Evolutionary conservation across 1,284 basidiomycete genomes (phyloP), one percentile per base, ranked within the genome.

Genomic region (Ganoderma resinaceum): DNA sequence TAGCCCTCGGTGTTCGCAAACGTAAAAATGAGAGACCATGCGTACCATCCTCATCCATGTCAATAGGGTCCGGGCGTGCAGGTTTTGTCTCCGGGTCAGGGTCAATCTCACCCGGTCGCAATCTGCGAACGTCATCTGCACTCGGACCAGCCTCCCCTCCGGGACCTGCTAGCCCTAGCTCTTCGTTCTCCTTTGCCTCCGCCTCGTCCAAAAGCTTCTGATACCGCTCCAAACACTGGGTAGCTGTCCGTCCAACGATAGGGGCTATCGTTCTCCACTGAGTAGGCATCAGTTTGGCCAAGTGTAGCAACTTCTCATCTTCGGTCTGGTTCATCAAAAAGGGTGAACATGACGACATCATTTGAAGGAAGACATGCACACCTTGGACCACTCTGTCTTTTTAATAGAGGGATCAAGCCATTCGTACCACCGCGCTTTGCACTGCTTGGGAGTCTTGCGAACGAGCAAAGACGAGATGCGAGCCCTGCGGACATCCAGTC

Each of bases 181-280:
- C 96, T 77, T 96, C 95, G 67, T 94, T 95, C 78, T 98, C 97
- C 81, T 95, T 95, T 42, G 92, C 91, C 81, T 98, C 98, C 3
- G 97, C 98, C 79, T 99, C 97, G 79, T 99, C 98, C 59, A 99
- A 84, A 3, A 99, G 87, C 80, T 96, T 98, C 81, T 99, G 98
- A 81, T 99, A 99, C 37, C 98, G 91, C 80, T 99, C 98, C 53
- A 99, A 83, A 83, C 98, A 99, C 78, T 99, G 98, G 0, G 95
- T 98, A 0, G 98, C 98, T 0, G 98, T 99, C n/a, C 98, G 89
- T 31, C 98, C 98, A 65, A 99, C 98, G 72, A 99, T 97, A 62
- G 98, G 98, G 8, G 98, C 97, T 77, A 99, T 98, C 33, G 98
- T 99, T 29, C 98, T 92, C 98, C 98, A 99, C 86, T 99, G 98